Base-by-base conservation (phyloP, 345 rosid species). In the Nephelium lappaceum region DNA sequence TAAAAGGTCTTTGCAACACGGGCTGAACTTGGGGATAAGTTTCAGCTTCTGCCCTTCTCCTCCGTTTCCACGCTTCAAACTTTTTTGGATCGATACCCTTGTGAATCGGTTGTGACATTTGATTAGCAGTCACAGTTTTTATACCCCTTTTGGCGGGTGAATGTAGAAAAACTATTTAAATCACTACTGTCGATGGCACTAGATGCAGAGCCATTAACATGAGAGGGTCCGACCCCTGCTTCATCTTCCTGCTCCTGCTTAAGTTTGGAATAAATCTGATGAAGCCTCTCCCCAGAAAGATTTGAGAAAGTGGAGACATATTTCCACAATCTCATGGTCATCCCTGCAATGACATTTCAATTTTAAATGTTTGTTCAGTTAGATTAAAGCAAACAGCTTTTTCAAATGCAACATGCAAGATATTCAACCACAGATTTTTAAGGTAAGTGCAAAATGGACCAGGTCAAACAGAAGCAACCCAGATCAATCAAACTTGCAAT, bases 271-370 rank as follows among this genome's bases (percentile, higher is more conserved):
- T 97, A 97, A 3, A 94, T 97, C 86, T 94, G 98, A 61, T 83
- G 90, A 68, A 97, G 97, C 81, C 85, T 86, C 84, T 89, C 98
- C 73, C 99, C 99, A 10, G 98, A 89, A 66, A 94, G 82, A 84
- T 97, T 97, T 64, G 99, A 97, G 84, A 89, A 97, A 4, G 93
- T 92, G 24, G 99, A 97, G 24, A 97, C 98, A 67, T 94, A 97
- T 49, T 97, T 94, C 99, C 99, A 97, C 79, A 97, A 78, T 77
- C 98, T 86, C 82, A 79, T 87, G 0, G 87, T 87, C 97, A 94
- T 93, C 84, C 97, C 99, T 97, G 92, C 78, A 87, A 85, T 61
- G 18, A 14, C 51, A 47, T 60, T 61, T 36, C 6, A 4, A 15
- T 69, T 67, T 67, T 16, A 63, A 36, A 67, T 41, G 63, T 49